A percentile compares a stretch with the other conserved stretches of the same genome.
Evolutionary conservation across 306 rosid species (phyloP).

Genomic region (Pyrus bretschneideri): DNA sequence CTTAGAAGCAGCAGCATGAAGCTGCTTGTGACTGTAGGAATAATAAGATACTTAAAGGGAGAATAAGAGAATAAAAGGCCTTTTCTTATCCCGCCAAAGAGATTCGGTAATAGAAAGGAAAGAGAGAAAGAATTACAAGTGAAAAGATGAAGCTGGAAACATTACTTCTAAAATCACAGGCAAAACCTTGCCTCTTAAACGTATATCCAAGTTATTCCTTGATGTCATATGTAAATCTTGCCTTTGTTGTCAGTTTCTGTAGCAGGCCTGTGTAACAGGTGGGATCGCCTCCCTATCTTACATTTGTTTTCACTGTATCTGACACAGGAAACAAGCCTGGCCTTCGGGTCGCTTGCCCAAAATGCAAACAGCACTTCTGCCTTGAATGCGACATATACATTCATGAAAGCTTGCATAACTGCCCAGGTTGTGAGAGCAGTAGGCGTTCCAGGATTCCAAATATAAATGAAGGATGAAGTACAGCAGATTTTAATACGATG

Average conservation of each 20-base stretch:
- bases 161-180: neutral
- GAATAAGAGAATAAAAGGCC: too few species aligned
- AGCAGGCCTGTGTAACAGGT: neutral
- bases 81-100: too few species aligned
- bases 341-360: slow-evolving; percentile 69
- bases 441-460: slow-evolving; percentile 47
- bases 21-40: too few species aligned
- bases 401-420: slow-evolving; percentile 91
- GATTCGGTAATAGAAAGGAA: neutral
- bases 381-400: slow-evolving; percentile 87
- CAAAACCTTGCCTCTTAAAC: neutral
- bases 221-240: neutral
- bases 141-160: neutral
- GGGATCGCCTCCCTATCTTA: neutral
- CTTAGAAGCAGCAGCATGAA: too few species aligned
- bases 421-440: slow-evolving; percentile 93
- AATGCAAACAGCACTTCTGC: slow-evolving; percentile 83
- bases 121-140: neutral
- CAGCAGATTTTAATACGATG: neutral
- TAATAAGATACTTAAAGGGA: too few species aligned
- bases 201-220: neutral
- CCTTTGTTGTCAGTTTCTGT: neutral
- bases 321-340: slow-evolving; percentile 68
- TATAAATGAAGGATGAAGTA: slow-evolving; percentile 23
- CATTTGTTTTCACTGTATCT: slow-evolving; percentile 10